Base-by-base conservation (phyloP, 495 filamentous ascomycete species). In the Poronia punctata region DNA sequence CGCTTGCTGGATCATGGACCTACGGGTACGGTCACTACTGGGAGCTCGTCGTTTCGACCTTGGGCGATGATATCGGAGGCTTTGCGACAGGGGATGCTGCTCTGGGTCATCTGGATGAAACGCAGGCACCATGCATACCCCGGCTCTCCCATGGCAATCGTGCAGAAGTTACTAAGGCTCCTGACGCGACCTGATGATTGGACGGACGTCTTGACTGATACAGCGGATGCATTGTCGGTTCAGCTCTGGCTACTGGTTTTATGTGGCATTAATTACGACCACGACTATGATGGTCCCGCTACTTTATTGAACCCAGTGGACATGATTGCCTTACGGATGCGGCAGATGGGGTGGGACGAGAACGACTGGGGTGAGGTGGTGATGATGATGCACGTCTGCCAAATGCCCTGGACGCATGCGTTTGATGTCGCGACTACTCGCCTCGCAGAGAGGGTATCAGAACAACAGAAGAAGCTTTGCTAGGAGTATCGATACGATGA, bases 1-100 rank as follows among this genome's bases (percentile, higher is more conserved):
- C 32, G 32, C 17, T 35, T 35, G 32, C 18, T 35, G 32, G 17
- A 35, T 35, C n/a, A n/a, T n/a, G n/a, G n/a, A n/a, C n/a, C n/a
- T n/a, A n/a, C n/a, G n/a, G n/a, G n/a, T n/a, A n/a, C n/a, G n/a
- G n/a, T n/a, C n/a, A n/a, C n/a, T n/a, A n/a, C n/a, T n/a, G n/a
- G 22, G 32, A 35, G 3, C 32, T 35, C 32, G 16, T 35, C 5
- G n/a, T n/a, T n/a, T n/a, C 32, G 8, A n/a, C 8, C 32, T 21
- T 22, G 7, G 4, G 7, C 17, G 17, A n/a, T n/a, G n/a, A 35
- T 35, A 35, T 20, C 32, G 14, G 32, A 35, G 32, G 17, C 32
- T 35, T 20, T 35, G 32, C 32, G 32, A 2, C 32, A 6, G 17
- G 32, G 32, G 32, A 20, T 20, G 18, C 32, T 35, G 5, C 32